Base-by-base conservation (phyloP, 2,329 filamentous ascomycete species). In the Colletotrichum orbiculare region DNA sequence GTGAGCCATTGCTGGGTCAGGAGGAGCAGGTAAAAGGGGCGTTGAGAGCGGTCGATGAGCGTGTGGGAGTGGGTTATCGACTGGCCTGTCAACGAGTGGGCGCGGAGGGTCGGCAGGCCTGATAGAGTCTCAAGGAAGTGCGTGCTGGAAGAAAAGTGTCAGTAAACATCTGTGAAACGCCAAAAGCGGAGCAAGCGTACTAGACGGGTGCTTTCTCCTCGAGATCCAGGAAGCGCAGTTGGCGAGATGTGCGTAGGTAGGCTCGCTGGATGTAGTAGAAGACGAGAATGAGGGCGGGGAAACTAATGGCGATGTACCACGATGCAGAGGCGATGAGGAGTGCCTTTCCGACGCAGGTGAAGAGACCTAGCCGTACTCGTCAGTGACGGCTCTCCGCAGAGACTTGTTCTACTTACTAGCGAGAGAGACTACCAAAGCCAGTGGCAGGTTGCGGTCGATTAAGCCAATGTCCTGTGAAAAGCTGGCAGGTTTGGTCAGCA, bases 1-100 rank as follows among this genome's bases (percentile, higher is more conserved):
- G 77, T 80, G 0, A 87, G 76, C 86, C 87, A 89, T 48, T 84
- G 79, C 70, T 89, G 87, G 6, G 87, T 80, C 43, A 82, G 81
- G 60, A 81, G 83, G 11, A 89, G 77, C 1, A 87, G 77, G 69
- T 89, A 89, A 62, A 83, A 87, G 0, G 87, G 86, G 15, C 77
- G 75, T 68, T 89, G 87, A 0, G 86, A 87, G 9, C 74, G 74
- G 67, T 89, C 83, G 2, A 89, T 74, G 0, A 87, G 77, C 5
- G 69, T 66, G 33, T 81, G 71, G 60, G 85, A 86, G 67, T 78
- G 79, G 42, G 79, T 69, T 15, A 80, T 74, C 59, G 81, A 77
- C 8, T 73, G 71, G 3, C 73, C 68, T 38, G 81, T 75, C 85
- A 85, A 87, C 9, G 81, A 80, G 67, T 87, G 88, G 4, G 86